Base-by-base conservation (phyloP, 2,329 filamentous ascomycete species). In the Nigrospora sphaerica region DNA sequence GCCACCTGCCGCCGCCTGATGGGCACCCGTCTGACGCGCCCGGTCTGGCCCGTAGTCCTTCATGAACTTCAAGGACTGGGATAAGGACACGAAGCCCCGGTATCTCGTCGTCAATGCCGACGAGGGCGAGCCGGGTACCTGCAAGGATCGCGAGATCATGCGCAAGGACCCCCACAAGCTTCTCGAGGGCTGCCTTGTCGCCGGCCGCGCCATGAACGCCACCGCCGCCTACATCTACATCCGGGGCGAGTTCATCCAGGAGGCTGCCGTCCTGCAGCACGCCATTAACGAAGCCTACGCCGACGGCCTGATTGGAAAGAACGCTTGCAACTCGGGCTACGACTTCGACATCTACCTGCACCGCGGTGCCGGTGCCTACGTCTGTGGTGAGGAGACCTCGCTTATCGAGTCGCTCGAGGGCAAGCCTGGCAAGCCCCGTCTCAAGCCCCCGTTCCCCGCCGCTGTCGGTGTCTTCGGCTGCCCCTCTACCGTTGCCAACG, bases 31-130 rank as follows among this genome's bases (percentile, higher is more conserved):
- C 31, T 51, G 54, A 47, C 52, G 46, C 45, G 52, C 47, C 49
- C 38, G 49, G 52, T 40, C 23, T 28, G 23, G n/a, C 50, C 17
- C 32, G 37, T 62, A 95, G 90, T 96, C 91, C 42, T 98, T 98
- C 72, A 98, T 98, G 93, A 98, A 98, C 78, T 91, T 92, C 78
- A 96, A 96, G 73, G 93, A 90, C 61, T 98, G 93, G 93, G 92
- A 98, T 62, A 95, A 98, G 74, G 93, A 97, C 68, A 86, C 71
- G 60, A 95, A 95, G 72, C 93, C 93, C 55, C 85, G 93, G 62
- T 98, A 98, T 65, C 77, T 98, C 46, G 92, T 98, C 51, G 89
- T 98, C 74, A 98, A 98, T 64, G 93, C 93, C 57, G 93, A 98
- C 68, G 93, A 98, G 75, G 93, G 93, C 62, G 93, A 98, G 72